These are phyloP conservation scores for Batkoa obscura DNA, from an alignment of 371 early-diverging fungal species.

Conservation along the genomic window DNA sequence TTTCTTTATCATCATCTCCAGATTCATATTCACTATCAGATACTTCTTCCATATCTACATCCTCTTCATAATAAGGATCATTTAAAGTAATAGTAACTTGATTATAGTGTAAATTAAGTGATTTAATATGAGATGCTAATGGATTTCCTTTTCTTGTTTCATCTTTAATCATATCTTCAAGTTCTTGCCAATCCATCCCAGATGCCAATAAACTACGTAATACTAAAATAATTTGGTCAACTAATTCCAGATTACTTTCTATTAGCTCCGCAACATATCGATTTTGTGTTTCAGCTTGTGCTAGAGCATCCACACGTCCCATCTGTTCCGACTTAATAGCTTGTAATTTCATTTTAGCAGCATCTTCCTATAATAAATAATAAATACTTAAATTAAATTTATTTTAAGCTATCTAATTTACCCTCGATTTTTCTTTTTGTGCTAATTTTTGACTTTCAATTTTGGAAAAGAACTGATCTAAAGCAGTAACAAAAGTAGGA, in stretches of 20 bases:
- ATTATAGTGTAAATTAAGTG: conserved; percentile 50
- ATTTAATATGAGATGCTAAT: conserved; percentile 50
- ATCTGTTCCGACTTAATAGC: conserved; percentile 59
- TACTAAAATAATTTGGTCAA: conserved; percentile 69
- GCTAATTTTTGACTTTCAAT: conserved; percentile 74
- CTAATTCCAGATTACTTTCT: conserved; percentile 56
- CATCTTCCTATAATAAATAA: conserved; percentile 28
- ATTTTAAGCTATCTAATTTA: too few species aligned
- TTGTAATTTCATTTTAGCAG: conserved; percentile 65
- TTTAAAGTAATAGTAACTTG: conserved; percentile 38
- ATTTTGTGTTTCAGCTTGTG: conserved; percentile 38
- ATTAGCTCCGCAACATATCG: conserved; percentile 59
- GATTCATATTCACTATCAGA: conserved; percentile 19
- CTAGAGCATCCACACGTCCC: conserved; percentile 51
- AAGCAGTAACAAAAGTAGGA: conserved; percentile 59
- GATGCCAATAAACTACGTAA: conserved; percentile 72
- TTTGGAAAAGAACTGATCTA: conserved; percentile 80
- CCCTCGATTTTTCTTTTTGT: conserved; percentile 38
- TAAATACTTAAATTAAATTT: neutral
- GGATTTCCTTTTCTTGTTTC: conserved; percentile 62
- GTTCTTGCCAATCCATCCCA: conserved; percentile 92
- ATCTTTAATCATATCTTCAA: conserved; percentile 64
- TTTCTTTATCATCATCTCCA: conserved; percentile 13
- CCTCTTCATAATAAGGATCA: conserved; percentile 11
- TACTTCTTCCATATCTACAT: neutral